A percentile compares a stretch with the other conserved stretches of the same genome.
Conservation (phyloP, 2,329 filamentous ascomycete species). For the Elsinoe arachidis region DNA sequence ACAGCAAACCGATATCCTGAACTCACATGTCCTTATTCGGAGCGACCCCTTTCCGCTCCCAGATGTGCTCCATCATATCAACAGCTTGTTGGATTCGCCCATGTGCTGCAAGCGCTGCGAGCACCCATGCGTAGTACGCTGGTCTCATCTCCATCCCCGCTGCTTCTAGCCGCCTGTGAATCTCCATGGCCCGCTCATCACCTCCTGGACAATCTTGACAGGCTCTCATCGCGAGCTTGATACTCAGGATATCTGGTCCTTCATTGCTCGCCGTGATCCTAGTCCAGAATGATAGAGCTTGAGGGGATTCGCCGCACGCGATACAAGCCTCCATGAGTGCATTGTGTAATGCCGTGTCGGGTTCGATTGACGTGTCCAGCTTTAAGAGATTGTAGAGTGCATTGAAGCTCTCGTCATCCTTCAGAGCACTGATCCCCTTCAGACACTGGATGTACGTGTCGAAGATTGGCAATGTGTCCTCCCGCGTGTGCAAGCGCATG, state of each 20-base stretch:
- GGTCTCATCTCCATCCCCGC: conserved; percentile 74
- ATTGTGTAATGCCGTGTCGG: conserved; percentile 69
- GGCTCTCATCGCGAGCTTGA: conserved; percentile 71
- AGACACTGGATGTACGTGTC: conserved; percentile 74
- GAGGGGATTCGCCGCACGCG: conserved; percentile 54
- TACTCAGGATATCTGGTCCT: conserved; percentile 72
- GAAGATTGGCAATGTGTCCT: conserved; percentile 54
- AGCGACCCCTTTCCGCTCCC: conserved; percentile 54
- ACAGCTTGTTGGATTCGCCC: conserved; percentile 61
- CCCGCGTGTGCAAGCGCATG: conserved; percentile 71
- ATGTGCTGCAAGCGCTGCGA: conserved; percentile 66
- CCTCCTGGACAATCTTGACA: conserved; percentile 55
- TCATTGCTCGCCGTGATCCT: conserved; percentile 77
- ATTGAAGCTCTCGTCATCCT: conserved; percentile 52
- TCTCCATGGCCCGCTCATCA: conserved; percentile 40
- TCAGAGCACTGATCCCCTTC: conserved; percentile 50
- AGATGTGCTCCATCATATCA: conserved; percentile 57
- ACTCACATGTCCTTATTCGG: conserved; percentile 67
- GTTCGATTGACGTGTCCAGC: conserved; percentile 73
- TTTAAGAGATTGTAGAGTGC: conserved; percentile 90
- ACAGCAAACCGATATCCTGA: background rate
- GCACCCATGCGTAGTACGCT: conserved; percentile 65
- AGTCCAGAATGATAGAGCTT: conserved; percentile 71
- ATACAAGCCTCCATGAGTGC: conserved; percentile 80
- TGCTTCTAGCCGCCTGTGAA: conserved; percentile 61